Evolutionary conservation across 768 basidiomycete genomes (phyloP).

Genomic region (Tricholoma saponaceum): DNA sequence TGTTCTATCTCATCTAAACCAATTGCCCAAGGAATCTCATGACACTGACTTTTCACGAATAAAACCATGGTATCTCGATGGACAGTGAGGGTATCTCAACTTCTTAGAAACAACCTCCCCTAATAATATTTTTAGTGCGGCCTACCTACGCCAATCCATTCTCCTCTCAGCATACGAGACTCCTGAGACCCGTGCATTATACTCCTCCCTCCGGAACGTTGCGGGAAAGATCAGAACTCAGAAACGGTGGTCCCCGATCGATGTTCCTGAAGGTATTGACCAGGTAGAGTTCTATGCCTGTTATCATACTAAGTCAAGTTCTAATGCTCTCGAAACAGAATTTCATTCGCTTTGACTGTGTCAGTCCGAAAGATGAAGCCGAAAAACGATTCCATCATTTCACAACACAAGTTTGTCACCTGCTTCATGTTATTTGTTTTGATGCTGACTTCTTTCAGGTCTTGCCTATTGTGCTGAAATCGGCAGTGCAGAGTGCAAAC

Average conservation of each 20-base stretch:
- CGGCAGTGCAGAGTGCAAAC: constrained; percentile 88
- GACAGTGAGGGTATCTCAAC: constrained; percentile 55
- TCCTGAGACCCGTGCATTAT: constrained; percentile 81
- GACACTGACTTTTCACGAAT: constrained; percentile 95
- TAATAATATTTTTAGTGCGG: constrained; percentile 46
- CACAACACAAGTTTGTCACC: constrained; percentile 62
- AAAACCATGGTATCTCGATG: constrained; percentile 97
- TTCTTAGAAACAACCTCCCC: neutral
- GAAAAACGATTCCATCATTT: constrained; percentile 88
- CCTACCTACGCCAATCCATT: constrained; percentile 86
- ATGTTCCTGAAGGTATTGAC: constrained; percentile 79
- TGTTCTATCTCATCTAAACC: constrained; percentile 80
- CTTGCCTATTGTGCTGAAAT: constrained; percentile 79
- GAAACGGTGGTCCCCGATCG: constrained; percentile 64
- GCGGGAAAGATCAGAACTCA: constrained; percentile 78
- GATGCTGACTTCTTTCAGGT: constrained; percentile 42
- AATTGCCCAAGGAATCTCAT: constrained; percentile 88
- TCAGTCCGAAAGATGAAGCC: constrained; percentile 69
- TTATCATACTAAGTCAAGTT: neutral
- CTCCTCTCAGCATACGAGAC: constrained; percentile 85
- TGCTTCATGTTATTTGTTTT: neutral
- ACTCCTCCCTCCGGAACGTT: constrained; percentile 72
- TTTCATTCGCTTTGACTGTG: constrained; percentile 72
- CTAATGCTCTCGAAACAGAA: constrained; percentile 36
- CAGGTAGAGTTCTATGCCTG: constrained; percentile 44